Evolutionary conservation across 257 asterid species (phyloP), one percentile per base, ranked within the genome.

Genomic region (Plectranthus barbatus): DNA sequence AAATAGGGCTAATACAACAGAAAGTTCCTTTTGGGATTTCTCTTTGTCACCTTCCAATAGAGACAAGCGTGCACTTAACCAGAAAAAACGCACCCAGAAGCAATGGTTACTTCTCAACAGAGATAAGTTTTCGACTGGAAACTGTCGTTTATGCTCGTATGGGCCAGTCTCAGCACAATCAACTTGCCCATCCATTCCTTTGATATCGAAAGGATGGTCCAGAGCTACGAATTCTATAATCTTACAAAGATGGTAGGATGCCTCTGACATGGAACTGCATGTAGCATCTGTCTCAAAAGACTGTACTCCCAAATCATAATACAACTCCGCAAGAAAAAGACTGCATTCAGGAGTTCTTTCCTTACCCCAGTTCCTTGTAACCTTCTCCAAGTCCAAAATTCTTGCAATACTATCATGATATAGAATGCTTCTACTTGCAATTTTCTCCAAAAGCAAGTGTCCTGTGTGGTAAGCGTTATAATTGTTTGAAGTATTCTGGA

Each of bases 11-110:
- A 81, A 68, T 41, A 79, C 88, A 77, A 77, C 57, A 62, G 86
- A 80, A 66, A 92, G 79, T 64, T 92, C 90, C 66, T 77, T 75
- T 65, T 73, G 87, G 59, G 91, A 93, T 77, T 84, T 89, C 67
- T 60, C 85, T 80, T 86, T 86, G 77, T 86, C 75, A 17, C 96
- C 94, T 47, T 89, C 96, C 66, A 81, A 75, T 37, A 83, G 73
- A 41, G 97, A 89, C 68, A 92, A 72, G 42, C 78, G 81, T 60
- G 94, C 95, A 74, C 96, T 89, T 75, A 89, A 81, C 99, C 97
- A 92, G 75, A 72, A 89, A 87, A 78, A 92, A 40, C 99, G 91
- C 41, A 82, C 80, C 99, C 99, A 92, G 77, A 89, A 92, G 60
- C 85, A 71, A 70, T 69, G 72, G 56, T 81, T 78, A 56, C 70